Evolutionary conservation across 1,284 basidiomycete species (phyloP), one percentile per base, ranked within the genome.

Genomic region (Puccinia polysora): DNA sequence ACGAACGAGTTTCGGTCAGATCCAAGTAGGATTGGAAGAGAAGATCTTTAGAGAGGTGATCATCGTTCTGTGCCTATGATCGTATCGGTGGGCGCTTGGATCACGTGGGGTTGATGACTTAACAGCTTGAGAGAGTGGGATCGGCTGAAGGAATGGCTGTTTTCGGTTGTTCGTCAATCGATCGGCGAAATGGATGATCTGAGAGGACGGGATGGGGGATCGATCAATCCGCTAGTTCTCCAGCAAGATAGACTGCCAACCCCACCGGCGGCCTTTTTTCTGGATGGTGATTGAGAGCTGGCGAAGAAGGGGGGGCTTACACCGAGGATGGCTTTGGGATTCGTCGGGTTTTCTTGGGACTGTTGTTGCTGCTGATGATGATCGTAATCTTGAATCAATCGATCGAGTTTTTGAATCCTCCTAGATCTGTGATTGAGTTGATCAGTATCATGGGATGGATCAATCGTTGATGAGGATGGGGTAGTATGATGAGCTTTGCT

Each of bases 91-190:
- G 34, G 18, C 40, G 40, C 8, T 8, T 43, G 7, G 40, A 15
- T 43, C 2, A 45, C 2, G 32, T 4, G 3, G 1, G 20, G 28
- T 18, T 43, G 10, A 30, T 18, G 40, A 60, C 58, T 28, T 45
- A 45, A 60, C 58, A 28, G 58, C 58, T 60, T 60, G 58, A 60
- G 58, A 60, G 18, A 60, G 58, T 45, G 58, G 40, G 14, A 60
- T 60, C 20, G 58, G 58, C 5, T 5, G 8, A 28, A 18, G 23
- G 40, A 28, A 4, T 3, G 4, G 6, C 23, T 43, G n/a, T n/a
- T n/a, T n/a, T n/a, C n/a, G n/a, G n/a, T 30, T 23, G 20, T 60
- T 45, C 1, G 58, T 60, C 40, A 60, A 30, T 60, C 58, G 38
- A 30, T 45, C 38, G n/a, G 58, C 58, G 40, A 60, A 60, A 43